Percentiles rank a stretch among this genome's conserved stretches.
Evolutionary conservation across 306 rosid species (phyloP).

Genomic region (Cicer yamashitae): DNA sequence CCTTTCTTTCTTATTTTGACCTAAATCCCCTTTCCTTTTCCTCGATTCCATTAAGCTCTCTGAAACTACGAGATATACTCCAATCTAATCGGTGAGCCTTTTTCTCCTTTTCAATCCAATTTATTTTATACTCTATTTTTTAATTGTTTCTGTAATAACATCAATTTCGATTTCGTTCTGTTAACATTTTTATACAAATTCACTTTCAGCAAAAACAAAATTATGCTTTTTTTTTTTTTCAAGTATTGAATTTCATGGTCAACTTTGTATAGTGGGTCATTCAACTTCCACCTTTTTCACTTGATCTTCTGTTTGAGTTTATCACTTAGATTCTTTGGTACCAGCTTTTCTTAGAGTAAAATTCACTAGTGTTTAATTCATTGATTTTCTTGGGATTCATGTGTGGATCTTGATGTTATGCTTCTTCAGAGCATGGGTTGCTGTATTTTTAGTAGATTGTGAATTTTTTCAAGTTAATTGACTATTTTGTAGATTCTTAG

Average conservation of each 20-base stretch:
- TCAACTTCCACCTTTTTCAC: conserved; percentile 6
- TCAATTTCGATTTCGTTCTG: conserved; percentile 30
- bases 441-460: conserved; percentile 25
- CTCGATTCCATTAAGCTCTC: background rate
- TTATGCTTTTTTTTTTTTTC: background rate
- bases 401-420: background rate
- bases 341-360: conserved; percentile 2
- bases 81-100: conserved; percentile 44
- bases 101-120: conserved; percentile 22
- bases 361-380: conserved; percentile 14
- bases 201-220: background rate
- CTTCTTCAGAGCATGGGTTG: conserved; percentile 17
- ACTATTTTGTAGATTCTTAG: conserved; percentile 14
- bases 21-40: conserved; percentile 1
- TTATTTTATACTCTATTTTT: background rate
- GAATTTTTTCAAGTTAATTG: background rate
- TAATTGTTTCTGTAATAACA: background rate
- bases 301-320: conserved; percentile 37
- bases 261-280: conserved; percentile 10
- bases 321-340: background rate
- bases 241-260: conserved; percentile 35
- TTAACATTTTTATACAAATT: background rate
- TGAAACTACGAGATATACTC: background rate
- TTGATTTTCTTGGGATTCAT: conserved; percentile 26
- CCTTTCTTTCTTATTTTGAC: conserved; percentile 19